phyloP scores from a whole-genome alignment of 176 grass and related monocot genomes.

The bread wheat (Triticum aestivum) region IWGSC_CS_RefSeq_v2.1 NC_057800.1:552762269-552762768 shows the following conservation, averaged over 20 bases:
- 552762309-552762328: not conserved
- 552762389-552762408: not conserved
- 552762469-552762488: not conserved
- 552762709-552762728: conserved; percentile 6
- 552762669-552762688: not conserved
- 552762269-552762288: conserved; percentile 3
- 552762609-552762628: not conserved
- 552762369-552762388: conserved; percentile 8
- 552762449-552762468: not conserved
- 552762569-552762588: not conserved
- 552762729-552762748: conserved; percentile 1
- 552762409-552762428: not conserved
- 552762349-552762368: not conserved
- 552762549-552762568: not conserved
- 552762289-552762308: not conserved
- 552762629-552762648: conserved; percentile 8
- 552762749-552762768: conserved; percentile 1
- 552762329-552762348: conserved; percentile 2
- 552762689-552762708: not conserved
- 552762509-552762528: conserved; percentile 11
- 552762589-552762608: not conserved
- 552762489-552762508: conserved; percentile 3
- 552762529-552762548: not conserved
- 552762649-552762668: not conserved
- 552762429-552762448: not conserved